Percentiles rank a stretch among this genome's conserved stretches.
Conservation (phyloP, 164 flowering plant genomes). For the Dillenia turbinata region DNA sequence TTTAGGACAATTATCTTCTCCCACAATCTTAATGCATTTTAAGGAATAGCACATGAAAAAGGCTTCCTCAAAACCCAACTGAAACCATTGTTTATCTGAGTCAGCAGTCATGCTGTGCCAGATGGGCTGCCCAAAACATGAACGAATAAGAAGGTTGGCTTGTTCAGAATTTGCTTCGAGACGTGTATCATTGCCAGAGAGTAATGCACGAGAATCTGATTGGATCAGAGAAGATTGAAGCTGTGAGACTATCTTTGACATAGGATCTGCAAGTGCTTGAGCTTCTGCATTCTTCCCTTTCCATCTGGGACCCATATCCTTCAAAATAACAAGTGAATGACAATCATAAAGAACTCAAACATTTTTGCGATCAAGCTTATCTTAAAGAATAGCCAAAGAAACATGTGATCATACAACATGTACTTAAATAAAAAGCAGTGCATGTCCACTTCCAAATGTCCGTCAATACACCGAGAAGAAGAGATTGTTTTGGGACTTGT, state of each 20-base stretch:
- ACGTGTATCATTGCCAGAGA: constrained; percentile 51
- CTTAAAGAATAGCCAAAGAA: no score
- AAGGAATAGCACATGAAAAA: constrained; percentile 42
- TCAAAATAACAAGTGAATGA: no score
- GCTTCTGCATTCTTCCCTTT: constrained; percentile 56
- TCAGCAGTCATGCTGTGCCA: constrained; percentile 34
- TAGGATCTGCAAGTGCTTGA: constrained; percentile 58
- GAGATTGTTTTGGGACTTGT: no score
- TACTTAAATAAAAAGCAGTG: no score
- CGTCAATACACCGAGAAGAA: no score
- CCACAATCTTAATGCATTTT: constrained; percentile 41
- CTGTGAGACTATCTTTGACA: constrained; percentile 47
- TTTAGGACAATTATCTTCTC: constrained; percentile 18
- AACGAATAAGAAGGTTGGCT: constrained; percentile 35
- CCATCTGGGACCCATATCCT: constrained; percentile 65
- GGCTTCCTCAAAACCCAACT: constrained; percentile 62
- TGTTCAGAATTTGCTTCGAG: constrained; percentile 37
- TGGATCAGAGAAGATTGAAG: constrained; percentile 38
- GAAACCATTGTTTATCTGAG: constrained; percentile 60
- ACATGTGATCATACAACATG: no score
- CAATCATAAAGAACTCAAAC: no score
- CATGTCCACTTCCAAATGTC: no score
- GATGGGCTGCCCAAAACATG: constrained; percentile 58
- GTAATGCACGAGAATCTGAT: constrained; percentile 42
- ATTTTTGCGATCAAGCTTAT: no score